Evolutionary conservation across 305 asterid genomes (phyloP), one percentile per base, ranked within the genome.

Genomic region (Andrographis paniculata): DNA sequence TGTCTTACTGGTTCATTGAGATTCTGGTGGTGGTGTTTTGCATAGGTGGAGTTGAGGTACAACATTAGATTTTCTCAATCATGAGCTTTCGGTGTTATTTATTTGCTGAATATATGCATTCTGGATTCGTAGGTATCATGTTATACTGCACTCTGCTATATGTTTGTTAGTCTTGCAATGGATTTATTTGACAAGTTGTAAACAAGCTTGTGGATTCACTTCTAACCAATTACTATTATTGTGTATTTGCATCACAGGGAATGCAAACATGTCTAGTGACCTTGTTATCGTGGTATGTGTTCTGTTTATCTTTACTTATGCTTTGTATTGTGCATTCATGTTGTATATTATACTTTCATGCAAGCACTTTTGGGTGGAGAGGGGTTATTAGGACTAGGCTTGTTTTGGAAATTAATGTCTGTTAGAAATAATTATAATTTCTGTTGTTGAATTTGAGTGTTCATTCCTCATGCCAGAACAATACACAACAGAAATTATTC

Each of bases 31-130:
- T 87, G 54, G 87, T 92, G n/a, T 92, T 92, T 41, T 74, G 84
- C 78, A 75, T 92, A 7, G 99, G 96, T 22, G 99, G 96, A 17
- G 67, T 77, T 19, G 96, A 92, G 95, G 99, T 88, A 79, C 53
- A 3, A 20, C 20, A 10, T 16, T 13, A n/a, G 18, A n/a, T 38
- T 38, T 38, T 11, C 19, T 38, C 0, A 11, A 15, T 11, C 39
- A 35, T 14, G 15, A 35, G 19, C 43, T 14, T 10, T 38, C 43
- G 16, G 4, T 38, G 43, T 15, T 9, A 13, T 38, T 38, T 3
- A 38, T 38, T 38, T 38, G 5, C 43, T 38, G 19, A 33, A n/a
- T n/a, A 16, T n/a, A n/a, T 4, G 14, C 43, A 14, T 38, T 14
- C 8, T 38, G 19, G 19, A 38, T 38, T 38, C 16, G 43, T n/a